phyloP scores from a whole-genome alignment of 306 rosid genomes.

The Lathyrus sativus region DNA sequence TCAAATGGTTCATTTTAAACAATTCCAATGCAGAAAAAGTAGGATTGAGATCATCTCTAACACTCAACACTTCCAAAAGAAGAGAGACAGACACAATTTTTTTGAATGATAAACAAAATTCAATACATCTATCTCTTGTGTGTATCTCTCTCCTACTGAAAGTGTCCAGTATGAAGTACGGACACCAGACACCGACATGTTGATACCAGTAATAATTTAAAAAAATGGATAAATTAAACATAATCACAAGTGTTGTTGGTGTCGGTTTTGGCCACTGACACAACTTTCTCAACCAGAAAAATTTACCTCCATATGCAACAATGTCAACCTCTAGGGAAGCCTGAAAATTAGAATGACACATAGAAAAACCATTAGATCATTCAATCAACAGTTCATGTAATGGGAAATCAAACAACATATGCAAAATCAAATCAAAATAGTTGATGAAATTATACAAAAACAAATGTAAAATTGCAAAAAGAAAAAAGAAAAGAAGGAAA shows the following conservation, averaged over 20 bases:
- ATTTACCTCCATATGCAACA: conserved; percentile 89
- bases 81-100: not conserved
- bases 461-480: not conserved
- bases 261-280: not conserved
- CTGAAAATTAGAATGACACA: conserved; percentile 66
- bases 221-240: too few species aligned
- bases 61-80: not conserved
- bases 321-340: conserved; percentile 74
- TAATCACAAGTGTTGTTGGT: too few species aligned
- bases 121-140: not conserved
- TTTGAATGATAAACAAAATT: not conserved
- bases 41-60: not conserved
- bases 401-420: not conserved
- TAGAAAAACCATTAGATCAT: conserved; percentile 23
- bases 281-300: not conserved
- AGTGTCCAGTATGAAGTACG: not conserved
- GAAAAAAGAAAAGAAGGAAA: not conserved
- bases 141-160: not conserved
- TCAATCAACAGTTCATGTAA: not conserved
- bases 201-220: too few species aligned
- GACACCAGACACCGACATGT: too few species aligned
- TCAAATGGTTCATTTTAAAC: conserved; percentile 17
- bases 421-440: not conserved
- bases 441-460: not conserved
- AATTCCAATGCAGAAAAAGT: conserved; percentile 8